These are phyloP conservation scores for Nicotiana tabacum DNA, from an alignment of 257 asterid genomes.

Conservation along the genomic window DNA sequence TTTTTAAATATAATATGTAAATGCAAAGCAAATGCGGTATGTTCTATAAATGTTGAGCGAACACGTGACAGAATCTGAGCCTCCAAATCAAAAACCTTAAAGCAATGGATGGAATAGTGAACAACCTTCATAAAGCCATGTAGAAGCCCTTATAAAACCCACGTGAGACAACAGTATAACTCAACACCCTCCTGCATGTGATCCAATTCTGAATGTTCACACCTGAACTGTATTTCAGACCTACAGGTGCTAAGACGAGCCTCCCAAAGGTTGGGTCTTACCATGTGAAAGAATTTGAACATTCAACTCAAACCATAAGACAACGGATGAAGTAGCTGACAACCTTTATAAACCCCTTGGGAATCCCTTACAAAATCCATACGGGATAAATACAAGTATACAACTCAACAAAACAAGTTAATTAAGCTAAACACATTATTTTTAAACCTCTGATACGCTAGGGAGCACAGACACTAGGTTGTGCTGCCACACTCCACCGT, in stretches of 20 bases:
- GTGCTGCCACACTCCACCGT: not conserved
- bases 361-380: not conserved
- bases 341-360: not conserved
- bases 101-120: too few species aligned
- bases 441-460: not conserved
- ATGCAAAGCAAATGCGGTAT: not conserved
- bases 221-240: too few species aligned
- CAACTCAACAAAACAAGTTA: not conserved
- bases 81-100: too few species aligned
- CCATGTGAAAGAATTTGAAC: not conserved
- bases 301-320: not conserved
- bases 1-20: not conserved
- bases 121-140: too few species aligned
- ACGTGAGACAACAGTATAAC: too few species aligned
- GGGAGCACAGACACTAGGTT: not conserved
- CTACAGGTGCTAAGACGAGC: too few species aligned
- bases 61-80: too few species aligned
- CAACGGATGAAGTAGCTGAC: not conserved
- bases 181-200: too few species aligned
- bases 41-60: too few species aligned
- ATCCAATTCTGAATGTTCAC: too few species aligned
- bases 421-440: not conserved
- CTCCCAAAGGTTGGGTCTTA: too few species aligned
- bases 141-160: too few species aligned
- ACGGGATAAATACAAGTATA: not conserved